Percentiles rank a stretch among this genome's conserved stretches.
Conservation (phyloP, 2,329 filamentous ascomycete species). For the Lasiodiplodia sp. region DNA sequence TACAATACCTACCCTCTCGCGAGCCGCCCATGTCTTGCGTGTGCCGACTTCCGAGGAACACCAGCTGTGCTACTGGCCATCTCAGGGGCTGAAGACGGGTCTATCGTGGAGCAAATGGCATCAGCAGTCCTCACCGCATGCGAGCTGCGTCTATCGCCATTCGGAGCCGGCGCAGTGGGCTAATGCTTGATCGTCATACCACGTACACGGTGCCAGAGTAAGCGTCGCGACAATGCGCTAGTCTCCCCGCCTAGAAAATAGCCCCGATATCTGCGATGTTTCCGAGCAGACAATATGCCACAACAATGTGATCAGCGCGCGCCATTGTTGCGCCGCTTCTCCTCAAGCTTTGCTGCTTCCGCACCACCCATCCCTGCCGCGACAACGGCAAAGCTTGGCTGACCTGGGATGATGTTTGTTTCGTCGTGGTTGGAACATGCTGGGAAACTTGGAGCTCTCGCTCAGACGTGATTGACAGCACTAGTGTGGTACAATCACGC, state of each 20-base stretch:
- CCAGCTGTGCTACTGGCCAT: neutral
- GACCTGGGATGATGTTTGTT: neutral
- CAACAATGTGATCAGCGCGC: neutral
- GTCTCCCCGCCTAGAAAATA: neutral
- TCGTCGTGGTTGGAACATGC: neutral
- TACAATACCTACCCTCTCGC: neutral
- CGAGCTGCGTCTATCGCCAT: constrained; percentile 9
- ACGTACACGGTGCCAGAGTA: neutral
- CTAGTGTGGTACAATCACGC: neutral
- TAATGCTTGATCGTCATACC: constrained; percentile 6
- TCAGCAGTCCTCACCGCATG: constrained; percentile 16
- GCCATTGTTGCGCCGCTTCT: neutral
- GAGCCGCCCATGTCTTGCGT: neutral
- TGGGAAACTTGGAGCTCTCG: neutral
- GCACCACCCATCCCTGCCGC: neutral
- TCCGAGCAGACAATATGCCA: neutral
- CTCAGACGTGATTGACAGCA: neutral
- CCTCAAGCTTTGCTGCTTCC: constrained; percentile 15
- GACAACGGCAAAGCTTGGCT: neutral
- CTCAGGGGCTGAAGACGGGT: constrained; percentile 6
- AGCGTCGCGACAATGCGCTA: neutral
- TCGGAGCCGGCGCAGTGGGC: neutral
- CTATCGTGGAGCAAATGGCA: constrained; percentile 13
- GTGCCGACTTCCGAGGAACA: constrained; percentile 14
- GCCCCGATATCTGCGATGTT: neutral